Conservation (phyloP, 495 filamentous ascomycete species). For the Xylaria castorea region DNA sequence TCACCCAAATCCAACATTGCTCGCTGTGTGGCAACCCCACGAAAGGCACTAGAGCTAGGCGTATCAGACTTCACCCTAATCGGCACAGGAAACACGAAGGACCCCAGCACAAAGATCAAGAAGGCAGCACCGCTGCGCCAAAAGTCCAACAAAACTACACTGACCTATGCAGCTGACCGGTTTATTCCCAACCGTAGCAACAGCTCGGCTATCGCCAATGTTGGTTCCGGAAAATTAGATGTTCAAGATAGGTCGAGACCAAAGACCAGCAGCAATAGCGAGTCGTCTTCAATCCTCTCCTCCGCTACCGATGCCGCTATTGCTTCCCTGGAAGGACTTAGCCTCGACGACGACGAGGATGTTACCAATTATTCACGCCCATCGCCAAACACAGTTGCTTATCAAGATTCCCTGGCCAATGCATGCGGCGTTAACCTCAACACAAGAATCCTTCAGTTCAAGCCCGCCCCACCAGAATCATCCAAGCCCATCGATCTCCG, state of each 20-base stretch:
- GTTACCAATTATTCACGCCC: constrained; percentile 69
- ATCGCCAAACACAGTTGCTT: constrained; percentile 85
- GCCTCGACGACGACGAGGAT: constrained; percentile 60
- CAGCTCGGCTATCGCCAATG: constrained; percentile 84
- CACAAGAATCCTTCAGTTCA: constrained; percentile 97
- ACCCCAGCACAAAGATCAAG: constrained; percentile 68
- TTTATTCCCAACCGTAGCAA: constrained; percentile 94
- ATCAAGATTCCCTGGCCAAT: constrained; percentile 87
- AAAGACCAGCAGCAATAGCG: constrained; percentile 64
- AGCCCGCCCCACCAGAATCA: constrained; percentile 94
- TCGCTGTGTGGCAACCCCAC: constrained; percentile 68
- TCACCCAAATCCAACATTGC: constrained; percentile 97
- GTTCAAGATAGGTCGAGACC: constrained; percentile 68
- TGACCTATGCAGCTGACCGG: constrained; percentile 86
- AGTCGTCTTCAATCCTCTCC: constrained; percentile 75
- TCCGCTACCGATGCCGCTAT: constrained; percentile 78
- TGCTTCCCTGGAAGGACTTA: constrained; percentile 78
- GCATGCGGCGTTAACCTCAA: constrained; percentile 93
- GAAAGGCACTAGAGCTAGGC: constrained; percentile 83
- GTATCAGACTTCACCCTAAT: constrained; percentile 91
- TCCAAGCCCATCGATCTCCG: constrained; percentile 97
- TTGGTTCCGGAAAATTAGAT: constrained; percentile 80
- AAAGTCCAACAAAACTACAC: constrained; percentile 77
- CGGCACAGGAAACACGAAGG: constrained; percentile 75
- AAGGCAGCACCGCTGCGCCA: constrained; percentile 65